Evolutionary conservation across 306 rosid species (phyloP), one percentile per base, ranked within the genome.

Genomic region (Trifolium repens): DNA sequence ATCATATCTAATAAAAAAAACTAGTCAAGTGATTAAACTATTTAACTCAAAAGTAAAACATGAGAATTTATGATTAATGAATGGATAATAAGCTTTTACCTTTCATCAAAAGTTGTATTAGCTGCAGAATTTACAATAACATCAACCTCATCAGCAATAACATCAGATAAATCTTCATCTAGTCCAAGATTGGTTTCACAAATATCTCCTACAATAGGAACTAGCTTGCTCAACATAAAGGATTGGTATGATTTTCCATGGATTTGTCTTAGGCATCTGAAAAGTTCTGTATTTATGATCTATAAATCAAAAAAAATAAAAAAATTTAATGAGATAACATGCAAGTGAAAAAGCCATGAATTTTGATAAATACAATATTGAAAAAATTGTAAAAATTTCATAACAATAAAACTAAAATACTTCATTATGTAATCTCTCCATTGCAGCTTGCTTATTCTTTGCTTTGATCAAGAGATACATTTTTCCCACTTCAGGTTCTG

Each of bases 51-150:
- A 17, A 57, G 8, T n/a, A 69, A 82, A 34, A 80, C 30, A 39
- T 22, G 8, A 50, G 35, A 84, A 43, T 43, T 43, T 10, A 43
- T 1, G 17, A 4, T 4, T 35, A 32, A 32, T 32, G 22, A 24
- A 40, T 58, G 73, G 0, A 64, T 22, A 2, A 32, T 13, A 62
- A 68, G 76, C 2, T 50, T 9, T 32, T 8, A 94, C 96, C 98
- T 91, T 86, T 94, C 97, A 82, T 92, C 91, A 79, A 94, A 94
- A 53, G 98, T 88, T 47, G 98, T 94, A 77, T 89, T 91, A 43
- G 98, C 98, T 9, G 98, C 97, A 72, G 96, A 94, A 66, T 94
- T 94, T 72, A 94, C 90, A 73, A 94, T 88, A 8, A 94, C 89
- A 74, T 91, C 98, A 53, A 91, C 96, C 67, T 94, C 96, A 16